Percentiles rank a stretch among this genome's conserved stretches.
These are phyloP conservation scores for Penicillium nucicola DNA, from an alignment of 495 filamentous ascomycete species.

Conservation along the genomic window DNA sequence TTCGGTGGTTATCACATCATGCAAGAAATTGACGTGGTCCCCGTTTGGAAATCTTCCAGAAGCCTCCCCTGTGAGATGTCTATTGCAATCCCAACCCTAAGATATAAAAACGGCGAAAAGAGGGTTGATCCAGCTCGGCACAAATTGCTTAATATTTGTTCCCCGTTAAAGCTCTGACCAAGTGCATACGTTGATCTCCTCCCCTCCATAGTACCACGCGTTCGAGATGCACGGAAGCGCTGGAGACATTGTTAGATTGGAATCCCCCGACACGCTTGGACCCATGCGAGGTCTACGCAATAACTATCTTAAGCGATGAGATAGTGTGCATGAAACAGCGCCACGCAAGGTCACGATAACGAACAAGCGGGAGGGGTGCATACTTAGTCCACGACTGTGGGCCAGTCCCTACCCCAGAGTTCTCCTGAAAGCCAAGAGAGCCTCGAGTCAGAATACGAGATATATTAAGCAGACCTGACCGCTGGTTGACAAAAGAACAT, in stretches of 20 bases:
- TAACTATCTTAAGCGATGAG: neutral
- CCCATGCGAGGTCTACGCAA: neutral
- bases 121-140: no score
- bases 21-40: no score
- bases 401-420: conserved; percentile 5
- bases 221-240: neutral
- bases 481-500: neutral
- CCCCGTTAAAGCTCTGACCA: no score
- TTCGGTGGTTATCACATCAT: no score
- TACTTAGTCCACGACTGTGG: neutral
- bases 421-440: neutral
- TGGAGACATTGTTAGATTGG: conserved; percentile 1
- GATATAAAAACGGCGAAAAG: no score
- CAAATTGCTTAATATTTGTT: no score
- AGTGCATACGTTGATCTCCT: no score
- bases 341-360: neutral
- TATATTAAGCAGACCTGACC: neutral
- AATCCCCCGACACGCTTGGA: neutral
- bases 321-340: neutral
- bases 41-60: no score
- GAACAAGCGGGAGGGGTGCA: neutral
- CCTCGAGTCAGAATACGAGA: neutral
- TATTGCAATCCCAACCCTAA: no score
- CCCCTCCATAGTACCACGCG: no score
- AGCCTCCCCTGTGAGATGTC: no score